Percentiles rank a stretch among this genome's conserved stretches.
Evolutionary conservation across 2,329 filamentous ascomycete genomes (phyloP).

Genomic region (Cladosporium sp.): DNA sequence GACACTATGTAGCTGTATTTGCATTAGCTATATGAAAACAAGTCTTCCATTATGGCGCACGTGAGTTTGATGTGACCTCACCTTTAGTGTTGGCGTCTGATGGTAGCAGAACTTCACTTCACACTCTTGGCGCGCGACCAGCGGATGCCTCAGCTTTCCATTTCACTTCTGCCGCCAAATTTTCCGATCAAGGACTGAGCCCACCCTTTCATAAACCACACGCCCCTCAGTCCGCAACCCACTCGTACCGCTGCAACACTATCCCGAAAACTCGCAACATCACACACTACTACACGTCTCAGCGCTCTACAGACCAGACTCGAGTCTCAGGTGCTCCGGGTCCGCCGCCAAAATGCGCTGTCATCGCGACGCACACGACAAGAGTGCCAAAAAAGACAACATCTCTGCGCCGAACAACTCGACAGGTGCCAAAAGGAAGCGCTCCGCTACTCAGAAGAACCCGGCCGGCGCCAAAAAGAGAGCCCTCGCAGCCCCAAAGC

Average conservation of each 20-base stretch:
- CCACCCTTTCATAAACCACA: not conserved
- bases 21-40: no score
- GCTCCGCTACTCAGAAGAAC: no score
- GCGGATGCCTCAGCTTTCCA: not conserved
- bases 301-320: not conserved
- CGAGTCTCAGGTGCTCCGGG: no score
- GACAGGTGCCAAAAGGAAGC: no score
- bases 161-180: not conserved
- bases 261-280: not conserved
- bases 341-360: not conserved
- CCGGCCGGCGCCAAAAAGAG: no score
- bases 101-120: not conserved
- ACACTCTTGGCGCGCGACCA: not conserved
- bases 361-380: not conserved
- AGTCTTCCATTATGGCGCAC: no score
- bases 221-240: not conserved
- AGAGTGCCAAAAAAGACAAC: no score
- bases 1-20: not conserved
- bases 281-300: not conserved
- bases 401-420: no score
- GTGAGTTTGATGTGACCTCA: not conserved
- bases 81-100: not conserved
- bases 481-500: no score
- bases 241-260: not conserved
- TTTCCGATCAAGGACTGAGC: no score